Evolutionary conservation across 257 asterid species (phyloP).

Genomic region (Capsicum chinense): DNA sequence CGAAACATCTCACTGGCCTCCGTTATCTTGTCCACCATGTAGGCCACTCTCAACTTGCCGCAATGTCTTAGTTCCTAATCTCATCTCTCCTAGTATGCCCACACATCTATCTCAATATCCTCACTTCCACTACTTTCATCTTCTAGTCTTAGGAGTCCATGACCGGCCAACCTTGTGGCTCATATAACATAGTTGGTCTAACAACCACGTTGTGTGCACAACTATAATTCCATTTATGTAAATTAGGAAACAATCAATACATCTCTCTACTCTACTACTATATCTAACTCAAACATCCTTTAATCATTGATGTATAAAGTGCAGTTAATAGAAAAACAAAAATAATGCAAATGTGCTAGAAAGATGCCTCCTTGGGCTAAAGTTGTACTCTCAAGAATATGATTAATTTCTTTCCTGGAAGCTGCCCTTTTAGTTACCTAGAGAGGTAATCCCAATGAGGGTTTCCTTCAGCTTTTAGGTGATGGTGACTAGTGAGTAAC

Average conservation of each 20-base stretch:
- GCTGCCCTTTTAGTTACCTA: conserved; percentile 22
- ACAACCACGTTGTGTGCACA: background rate
- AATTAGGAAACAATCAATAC: background rate
- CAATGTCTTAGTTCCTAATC: background rate
- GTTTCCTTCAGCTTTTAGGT: conserved; percentile 25
- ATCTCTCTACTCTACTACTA: background rate
- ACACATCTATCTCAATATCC: background rate
- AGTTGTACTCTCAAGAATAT: conserved; percentile 25
- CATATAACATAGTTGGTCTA: background rate
- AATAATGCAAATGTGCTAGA: background rate
- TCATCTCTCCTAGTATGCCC: background rate
- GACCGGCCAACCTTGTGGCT: background rate
- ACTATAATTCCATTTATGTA: background rate
- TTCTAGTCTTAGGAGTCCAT: background rate
- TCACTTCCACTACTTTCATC: background rate
- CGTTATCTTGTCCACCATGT: background rate
- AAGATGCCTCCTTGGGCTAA: conserved; percentile 16
- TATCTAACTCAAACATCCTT: background rate
- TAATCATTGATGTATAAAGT: background rate
- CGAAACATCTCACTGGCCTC: background rate
- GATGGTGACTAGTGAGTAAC: conserved; percentile 42
- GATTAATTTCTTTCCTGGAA: conserved; percentile 19
- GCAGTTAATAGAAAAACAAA: background rate
- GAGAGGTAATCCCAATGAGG: conserved; percentile 6
- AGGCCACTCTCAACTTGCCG: background rate